Percentiles rank a stretch among this genome's conserved stretches.
These are phyloP conservation scores for Nicotiana undulata DNA, from an alignment of 257 asterid species.

Conservation along the genomic window DNA sequence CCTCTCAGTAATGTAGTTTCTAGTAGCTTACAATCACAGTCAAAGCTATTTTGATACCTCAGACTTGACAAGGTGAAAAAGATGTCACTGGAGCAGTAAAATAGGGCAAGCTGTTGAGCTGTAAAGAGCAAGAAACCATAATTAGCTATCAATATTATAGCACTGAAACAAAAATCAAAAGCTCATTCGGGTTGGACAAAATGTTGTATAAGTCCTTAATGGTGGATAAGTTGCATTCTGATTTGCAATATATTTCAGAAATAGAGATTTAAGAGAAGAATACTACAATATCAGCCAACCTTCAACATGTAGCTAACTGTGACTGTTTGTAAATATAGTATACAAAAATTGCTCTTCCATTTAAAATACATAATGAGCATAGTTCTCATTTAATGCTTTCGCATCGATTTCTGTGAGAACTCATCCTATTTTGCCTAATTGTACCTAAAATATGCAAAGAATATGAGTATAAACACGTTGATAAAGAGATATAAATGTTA, in stretches of 20 bases:
- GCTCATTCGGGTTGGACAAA: neutral
- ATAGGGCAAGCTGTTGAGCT: constrained; percentile 67
- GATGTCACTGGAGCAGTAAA: constrained; percentile 11
- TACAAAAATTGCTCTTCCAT: neutral
- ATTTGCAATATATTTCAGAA: constrained; percentile 44
- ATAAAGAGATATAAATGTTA: neutral
- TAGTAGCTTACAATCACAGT: constrained; percentile 4
- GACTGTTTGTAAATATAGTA: neutral
- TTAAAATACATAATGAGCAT: neutral
- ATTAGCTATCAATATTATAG: constrained; percentile 18
- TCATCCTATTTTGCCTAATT: neutral
- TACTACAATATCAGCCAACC: constrained; percentile 17
- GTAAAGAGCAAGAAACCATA: constrained; percentile 27
- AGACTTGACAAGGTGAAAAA: constrained; percentile 9
- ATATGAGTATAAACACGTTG: neutral
- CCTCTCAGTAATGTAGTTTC: constrained; percentile 27
- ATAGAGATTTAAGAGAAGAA: neutral
- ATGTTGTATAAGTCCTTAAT: constrained; percentile 41
- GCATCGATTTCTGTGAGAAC: neutral
- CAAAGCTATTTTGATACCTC: constrained; percentile 1
- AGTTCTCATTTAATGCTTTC: neutral
- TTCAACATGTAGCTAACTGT: neutral
- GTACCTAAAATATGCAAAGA: neutral
- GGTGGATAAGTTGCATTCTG: constrained; percentile 73
- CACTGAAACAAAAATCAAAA: neutral